phyloP scores from a whole-genome alignment of 495 filamentous ascomycete genomes.

The Neurospora sublineolata region DNA sequence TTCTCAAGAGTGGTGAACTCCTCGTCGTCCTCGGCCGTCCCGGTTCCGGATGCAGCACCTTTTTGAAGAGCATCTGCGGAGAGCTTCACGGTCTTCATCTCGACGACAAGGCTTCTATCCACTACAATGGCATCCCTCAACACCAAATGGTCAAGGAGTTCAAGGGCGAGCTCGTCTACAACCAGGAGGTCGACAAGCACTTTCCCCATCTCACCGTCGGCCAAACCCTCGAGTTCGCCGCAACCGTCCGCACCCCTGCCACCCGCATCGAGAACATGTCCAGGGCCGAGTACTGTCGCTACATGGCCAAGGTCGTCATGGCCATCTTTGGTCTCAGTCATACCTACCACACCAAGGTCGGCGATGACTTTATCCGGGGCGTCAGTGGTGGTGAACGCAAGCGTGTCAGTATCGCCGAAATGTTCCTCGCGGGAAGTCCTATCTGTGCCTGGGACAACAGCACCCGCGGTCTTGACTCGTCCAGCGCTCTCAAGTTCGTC shows the following conservation, averaged over 20 bases:
- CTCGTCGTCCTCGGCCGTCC: conserved; percentile 68
- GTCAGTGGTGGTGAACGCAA: conserved; percentile 49
- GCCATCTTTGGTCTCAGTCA: conserved; percentile 58
- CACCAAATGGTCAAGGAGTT: conserved; percentile 45
- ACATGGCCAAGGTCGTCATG: conserved; percentile 59
- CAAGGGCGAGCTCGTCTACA: conserved; percentile 53
- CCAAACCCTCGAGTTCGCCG: conserved; percentile 53
- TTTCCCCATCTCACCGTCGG: conserved; percentile 57
- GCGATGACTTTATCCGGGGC: conserved; percentile 68
- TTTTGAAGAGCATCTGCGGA: conserved; percentile 61
- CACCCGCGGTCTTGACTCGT: conserved; percentile 42
- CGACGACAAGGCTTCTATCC: conserved; percentile 31
- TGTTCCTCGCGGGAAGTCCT: conserved; percentile 33
- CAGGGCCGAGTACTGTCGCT: conserved; percentile 49
- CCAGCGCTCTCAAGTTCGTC: conserved; percentile 40
- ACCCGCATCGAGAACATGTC: conserved; percentile 51
- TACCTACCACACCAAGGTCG: conserved; percentile 62
- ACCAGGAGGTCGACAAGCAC: conserved; percentile 46
- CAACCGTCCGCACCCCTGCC: conserved; percentile 56
- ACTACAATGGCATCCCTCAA: conserved; percentile 40
- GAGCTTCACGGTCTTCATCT: conserved; percentile 46
- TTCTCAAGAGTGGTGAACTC: conserved; percentile 68
- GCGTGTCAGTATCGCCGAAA: conserved; percentile 43
- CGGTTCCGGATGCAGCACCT: conserved; percentile 44
- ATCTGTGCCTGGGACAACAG: conserved; percentile 44